Conservation (phyloP, 148 eudicot genomes). For the Rhododendron kiyosumense region DNA sequence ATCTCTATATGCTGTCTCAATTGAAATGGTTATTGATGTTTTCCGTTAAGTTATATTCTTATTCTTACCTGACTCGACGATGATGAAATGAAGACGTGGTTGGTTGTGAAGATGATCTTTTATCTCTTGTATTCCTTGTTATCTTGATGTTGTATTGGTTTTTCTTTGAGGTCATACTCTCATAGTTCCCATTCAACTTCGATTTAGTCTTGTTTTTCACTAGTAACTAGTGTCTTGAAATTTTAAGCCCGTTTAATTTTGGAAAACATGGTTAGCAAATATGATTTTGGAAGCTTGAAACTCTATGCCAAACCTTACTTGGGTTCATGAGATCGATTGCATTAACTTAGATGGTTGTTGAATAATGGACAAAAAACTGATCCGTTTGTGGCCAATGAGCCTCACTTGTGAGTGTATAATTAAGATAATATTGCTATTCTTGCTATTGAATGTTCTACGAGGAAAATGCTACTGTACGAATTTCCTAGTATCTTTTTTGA, state of each 20-base stretch:
- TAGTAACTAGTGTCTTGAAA: not conserved
- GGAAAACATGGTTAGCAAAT: not conserved
- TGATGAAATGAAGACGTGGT: not conserved
- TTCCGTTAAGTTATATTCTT: not conserved
- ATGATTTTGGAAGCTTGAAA: constrained; percentile 1
- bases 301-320: not conserved
- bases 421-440: not conserved
- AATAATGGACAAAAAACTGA: not conserved
- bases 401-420: not conserved
- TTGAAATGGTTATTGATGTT: not conserved
- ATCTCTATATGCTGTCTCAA: not conserved
- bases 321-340: not conserved
- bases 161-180: not conserved
- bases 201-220: not conserved
- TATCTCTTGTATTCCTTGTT: not conserved
- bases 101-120: constrained; percentile 3
- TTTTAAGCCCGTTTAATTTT: not conserved
- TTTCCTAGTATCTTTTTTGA: not conserved
- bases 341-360: not conserved
- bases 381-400: not conserved
- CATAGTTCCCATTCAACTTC: not conserved
- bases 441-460: not conserved
- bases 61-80: not conserved
- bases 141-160: not conserved
- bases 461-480: not conserved